Evolutionary conservation across 2,329 filamentous ascomycete species (phyloP), one percentile per base, ranked within the genome.

Genomic region (Penicillium hesseltinei): DNA sequence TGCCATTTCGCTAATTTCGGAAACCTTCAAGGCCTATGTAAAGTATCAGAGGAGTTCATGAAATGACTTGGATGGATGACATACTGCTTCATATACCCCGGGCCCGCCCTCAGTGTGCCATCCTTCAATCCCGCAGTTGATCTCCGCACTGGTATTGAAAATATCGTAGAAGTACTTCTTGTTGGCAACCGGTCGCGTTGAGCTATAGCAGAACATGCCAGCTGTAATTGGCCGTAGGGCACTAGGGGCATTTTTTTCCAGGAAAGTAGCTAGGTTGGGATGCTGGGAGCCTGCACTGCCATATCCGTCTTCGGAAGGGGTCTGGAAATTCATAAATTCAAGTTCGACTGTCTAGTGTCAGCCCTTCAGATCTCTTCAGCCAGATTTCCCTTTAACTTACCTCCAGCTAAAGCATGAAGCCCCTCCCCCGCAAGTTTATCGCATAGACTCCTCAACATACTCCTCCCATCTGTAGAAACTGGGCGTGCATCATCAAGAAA

Each of bases 21-120:
- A 89, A 67, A 94, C 97, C 71, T 95, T 90, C 39, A 97, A 83
- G 5, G 93, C 83, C 80, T 82, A 45, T 33, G 46, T 1, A 21
- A 45, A 35, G 17, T 17, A 13, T 56, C 19, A 56, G 54, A 39
- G 13, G 9, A 4, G 15, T n/a, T 45, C 25, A 21, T 23, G 39
- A 13, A 25, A 19, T 39, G 10, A 27, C n/a, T n/a, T 13, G 19
- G n/a, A 19, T 29, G 54, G 10, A 25, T 23, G n/a, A 19, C 48
- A 31, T 52, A 82, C 91, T 13, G 93, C 93, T 78, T 97, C 93
- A 72, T 93, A 97, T 5, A 97, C 93, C 43, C 92, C 92, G 0
- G 92, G 92, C 0, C 92, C 92, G 62, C 88, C 92, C 77, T 96
- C 92, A 17, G 92, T 96, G 78, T 96, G 92, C 92, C 92, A 96